A percentile compares a stretch with the other conserved stretches of the same genome.
Evolutionary conservation across 352 stramenopile genomes (phyloP).

Genomic region (Thalassiosira sp.): DNA sequence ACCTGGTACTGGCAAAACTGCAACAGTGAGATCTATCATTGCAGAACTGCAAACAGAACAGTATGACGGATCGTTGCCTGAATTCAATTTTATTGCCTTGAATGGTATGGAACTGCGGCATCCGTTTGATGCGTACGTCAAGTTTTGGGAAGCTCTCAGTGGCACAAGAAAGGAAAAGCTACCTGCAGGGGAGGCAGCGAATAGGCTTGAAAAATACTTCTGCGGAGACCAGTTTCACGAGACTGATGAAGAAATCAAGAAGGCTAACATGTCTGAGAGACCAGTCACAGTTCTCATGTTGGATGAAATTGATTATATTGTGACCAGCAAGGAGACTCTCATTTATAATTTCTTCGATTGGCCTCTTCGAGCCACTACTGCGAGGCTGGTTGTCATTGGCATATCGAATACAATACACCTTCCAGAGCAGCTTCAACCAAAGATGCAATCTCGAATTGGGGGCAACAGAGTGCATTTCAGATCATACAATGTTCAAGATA

Average conservation of each 20-base stretch:
- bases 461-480: conserved; percentile 73
- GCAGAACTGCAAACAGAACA: conserved; percentile 65
- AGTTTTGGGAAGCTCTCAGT: conserved; percentile 80
- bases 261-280: conserved; percentile 19
- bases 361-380: conserved; percentile 62
- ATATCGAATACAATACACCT: conserved; percentile 88
- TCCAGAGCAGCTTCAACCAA: conserved; percentile 75
- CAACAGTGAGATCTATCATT: conserved; percentile 80
- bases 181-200: conserved; percentile 49
- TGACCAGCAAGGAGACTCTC: conserved; percentile 84
- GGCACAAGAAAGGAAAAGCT: conserved; percentile 50
- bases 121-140: conserved; percentile 83
- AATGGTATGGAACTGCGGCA: conserved; percentile 86
- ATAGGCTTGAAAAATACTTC: conserved; percentile 80
- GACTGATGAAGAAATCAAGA: conserved; percentile 7
- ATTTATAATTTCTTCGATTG: conserved; percentile 89
- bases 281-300: conserved; percentile 80
- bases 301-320: conserved; percentile 87
- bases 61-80: conserved; percentile 54
- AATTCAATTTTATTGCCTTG: conserved; percentile 83
- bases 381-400: conserved; percentile 81
- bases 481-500: conserved; percentile 71
- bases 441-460: conserved; percentile 83
- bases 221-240: too few relatives aligned
- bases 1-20: conserved; percentile 78